phyloP scores from a whole-genome alignment of 345 rosid species.

The Turritis glabra region DNA sequence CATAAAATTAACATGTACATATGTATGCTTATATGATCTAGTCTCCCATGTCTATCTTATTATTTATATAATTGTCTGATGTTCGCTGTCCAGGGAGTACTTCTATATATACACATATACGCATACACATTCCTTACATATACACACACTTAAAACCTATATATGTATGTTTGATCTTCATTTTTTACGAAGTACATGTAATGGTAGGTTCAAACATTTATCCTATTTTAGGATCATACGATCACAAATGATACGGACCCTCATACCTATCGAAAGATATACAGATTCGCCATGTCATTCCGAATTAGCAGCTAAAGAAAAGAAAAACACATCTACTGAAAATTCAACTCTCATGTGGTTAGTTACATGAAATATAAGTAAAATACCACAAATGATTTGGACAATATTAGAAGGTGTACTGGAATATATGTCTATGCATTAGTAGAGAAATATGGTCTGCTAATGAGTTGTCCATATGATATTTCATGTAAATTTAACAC shows the following conservation, averaged over 20 bases:
- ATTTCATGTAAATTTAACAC: background rate
- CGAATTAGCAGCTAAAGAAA: background rate
- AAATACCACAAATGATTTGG: background rate
- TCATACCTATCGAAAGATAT: background rate
- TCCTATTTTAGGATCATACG: slow-evolving; percentile 6
- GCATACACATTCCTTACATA: background rate
- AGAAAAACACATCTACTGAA: background rate
- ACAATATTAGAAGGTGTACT: background rate
- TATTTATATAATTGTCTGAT: background rate
- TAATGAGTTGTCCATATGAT: background rate
- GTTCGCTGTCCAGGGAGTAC: slow-evolving; percentile 1
- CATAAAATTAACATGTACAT: background rate
- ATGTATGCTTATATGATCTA: background rate
- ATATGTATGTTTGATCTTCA: background rate
- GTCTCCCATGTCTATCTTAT: slow-evolving; percentile 3
- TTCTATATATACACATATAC: background rate
- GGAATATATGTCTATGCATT: background rate
- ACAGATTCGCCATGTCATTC: background rate
- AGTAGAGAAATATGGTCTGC: background rate
- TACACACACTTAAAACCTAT: background rate
- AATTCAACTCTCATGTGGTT: background rate
- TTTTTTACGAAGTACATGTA: background rate
- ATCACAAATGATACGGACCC: background rate
- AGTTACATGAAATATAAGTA: background rate
- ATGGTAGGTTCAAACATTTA: background rate